Conservation (phyloP, 1,139 yeast species). For the Candida mesenterica region DNA sequence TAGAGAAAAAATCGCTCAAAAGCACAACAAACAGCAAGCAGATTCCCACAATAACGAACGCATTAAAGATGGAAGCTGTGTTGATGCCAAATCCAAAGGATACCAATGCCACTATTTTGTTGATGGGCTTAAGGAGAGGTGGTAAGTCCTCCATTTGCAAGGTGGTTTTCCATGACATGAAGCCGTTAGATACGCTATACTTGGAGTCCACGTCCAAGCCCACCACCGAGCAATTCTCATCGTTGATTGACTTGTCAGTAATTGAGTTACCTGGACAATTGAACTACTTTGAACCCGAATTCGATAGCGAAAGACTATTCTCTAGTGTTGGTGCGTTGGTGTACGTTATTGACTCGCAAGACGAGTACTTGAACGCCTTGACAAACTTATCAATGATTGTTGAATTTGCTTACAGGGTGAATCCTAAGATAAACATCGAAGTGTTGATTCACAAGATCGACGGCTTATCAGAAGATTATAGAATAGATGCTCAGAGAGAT, state of each 20-base stretch:
- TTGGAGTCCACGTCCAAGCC: slow-evolving; percentile 90
- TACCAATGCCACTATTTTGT: slow-evolving; percentile 66
- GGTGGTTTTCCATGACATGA: slow-evolving; percentile 96
- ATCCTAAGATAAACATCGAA: slow-evolving; percentile 85
- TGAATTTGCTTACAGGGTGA: slow-evolving; percentile 82
- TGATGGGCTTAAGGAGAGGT: slow-evolving; percentile 80
- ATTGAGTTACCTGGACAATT: slow-evolving; percentile 96
- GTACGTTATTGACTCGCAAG: slow-evolving; percentile 92
- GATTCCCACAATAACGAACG: too few relatives aligned
- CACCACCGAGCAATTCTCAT: slow-evolving; percentile 71
- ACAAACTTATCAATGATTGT: slow-evolving; percentile 87
- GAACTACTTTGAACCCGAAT: slow-evolving; percentile 80
- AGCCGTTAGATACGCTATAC: slow-evolving; percentile 88
- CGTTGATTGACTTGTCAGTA: slow-evolving; percentile 84
- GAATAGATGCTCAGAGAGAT: slow-evolving; percentile 92
- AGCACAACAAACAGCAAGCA: too few relatives aligned
- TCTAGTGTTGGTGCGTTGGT: slow-evolving; percentile 89
- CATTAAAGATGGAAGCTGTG: slow-evolving; percentile 37
- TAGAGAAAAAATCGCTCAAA: too few relatives aligned
- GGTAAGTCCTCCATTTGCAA: slow-evolving; percentile 93
- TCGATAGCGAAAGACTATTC: slow-evolving; percentile 76
- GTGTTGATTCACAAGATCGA: slow-evolving; percentile 94
- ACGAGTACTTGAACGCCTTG: slow-evolving; percentile 88
- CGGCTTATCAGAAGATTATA: slow-evolving; percentile 89
- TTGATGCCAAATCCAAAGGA: slow-evolving; percentile 36